Base-by-base conservation (phyloP, 1,139 yeast species). In the Taiozyma sp. region DNA sequence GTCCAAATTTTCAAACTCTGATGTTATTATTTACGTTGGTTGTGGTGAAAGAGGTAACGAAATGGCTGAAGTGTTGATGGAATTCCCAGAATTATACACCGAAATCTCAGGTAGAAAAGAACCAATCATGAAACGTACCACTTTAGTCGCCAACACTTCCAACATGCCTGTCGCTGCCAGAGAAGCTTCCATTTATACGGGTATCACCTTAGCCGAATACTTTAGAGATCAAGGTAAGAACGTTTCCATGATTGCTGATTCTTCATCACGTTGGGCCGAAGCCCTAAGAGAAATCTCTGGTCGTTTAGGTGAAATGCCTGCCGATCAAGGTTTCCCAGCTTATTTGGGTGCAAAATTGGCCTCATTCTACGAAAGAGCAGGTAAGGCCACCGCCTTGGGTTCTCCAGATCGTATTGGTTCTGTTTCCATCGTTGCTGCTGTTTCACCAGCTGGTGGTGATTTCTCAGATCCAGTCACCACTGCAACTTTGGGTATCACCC, bases 301-400 rank as follows among this genome's bases (percentile, higher is more conserved):
- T 82, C 95, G 99, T 80, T 79, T 93, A 71, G 99, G 99, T 73
- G 99, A 95, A 78, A 93, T 93, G 99, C 99, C 99, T 69, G 99
- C 99, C 56, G 99, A 93, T 76, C 99, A 95, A 78, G 99, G 99
- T 80, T 93, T 91, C 95, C 99, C 99, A 57, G 99, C 99, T 53
- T 93, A 95, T 70, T 81, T 93, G 71, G 99, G 99, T 75, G 97
- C 99, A 50, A 93, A 93, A 71, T 81, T 93, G 67, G 98, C 99
- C 51, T 93, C 98, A 52, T 93, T 93, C 81, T 93, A 93, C 72
- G 99, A 93, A 77, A 90, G 99, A 79, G 99, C 99, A 45, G 99
- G 99, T 76, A 90, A 88, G 71, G 95, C 97, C 45, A 79, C 85
- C 65, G 95, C 97, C 6, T 79, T 93, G 57, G 99, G 99, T 68